A percentile compares a stretch with the other conserved stretches of the same genome.
phyloP scores from a whole-genome alignment of 177 flowering plant genomes.

The Vitis hybrid region DNA sequence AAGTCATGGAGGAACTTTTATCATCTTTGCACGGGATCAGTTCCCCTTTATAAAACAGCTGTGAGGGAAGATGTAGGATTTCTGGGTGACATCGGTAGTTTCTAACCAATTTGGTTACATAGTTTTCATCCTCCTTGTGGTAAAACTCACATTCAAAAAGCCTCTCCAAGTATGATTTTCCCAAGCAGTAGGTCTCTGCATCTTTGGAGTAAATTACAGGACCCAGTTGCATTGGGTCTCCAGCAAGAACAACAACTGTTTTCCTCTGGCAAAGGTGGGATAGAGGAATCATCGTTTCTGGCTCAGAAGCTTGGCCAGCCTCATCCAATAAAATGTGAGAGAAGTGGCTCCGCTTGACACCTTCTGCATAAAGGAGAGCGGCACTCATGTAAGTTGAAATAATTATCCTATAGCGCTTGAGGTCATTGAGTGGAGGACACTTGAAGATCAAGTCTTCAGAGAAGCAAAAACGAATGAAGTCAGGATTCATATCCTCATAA shows the following conservation, averaged over 20 bases:
- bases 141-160: slow-evolving; percentile 60
- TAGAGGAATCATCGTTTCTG: slow-evolving; percentile 85
- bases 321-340: slow-evolving; percentile 91
- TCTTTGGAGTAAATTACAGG: slow-evolving; percentile 72
- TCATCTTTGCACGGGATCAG: slow-evolving; percentile 72
- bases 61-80: slow-evolving; percentile 77
- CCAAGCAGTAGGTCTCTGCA: slow-evolving; percentile 71
- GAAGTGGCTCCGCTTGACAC: slow-evolving; percentile 65
- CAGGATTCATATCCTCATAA: slow-evolving; percentile 61
- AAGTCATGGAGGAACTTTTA: slow-evolving; percentile 17
- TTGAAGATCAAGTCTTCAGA: slow-evolving; percentile 54
- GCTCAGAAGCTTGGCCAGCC: slow-evolving; percentile 98
- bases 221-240: slow-evolving; percentile 94
- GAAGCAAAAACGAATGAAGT: slow-evolving; percentile 55
- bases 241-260: slow-evolving; percentile 89
- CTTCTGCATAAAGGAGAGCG: slow-evolving; percentile 67
- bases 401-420: slow-evolving; percentile 56
- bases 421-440: slow-evolving; percentile 60
- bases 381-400: slow-evolving; percentile 90
- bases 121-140: slow-evolving; percentile 48
- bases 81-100: slow-evolving; percentile 82
- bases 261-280: slow-evolving; percentile 47
- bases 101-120: slow-evolving; percentile 67
- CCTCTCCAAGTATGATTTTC: slow-evolving; percentile 83
- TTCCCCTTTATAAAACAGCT: slow-evolving; percentile 73